phyloP scores from a whole-genome alignment of 1,284 basidiomycete genomes.

The Limonomyces culmigenus region DNA sequence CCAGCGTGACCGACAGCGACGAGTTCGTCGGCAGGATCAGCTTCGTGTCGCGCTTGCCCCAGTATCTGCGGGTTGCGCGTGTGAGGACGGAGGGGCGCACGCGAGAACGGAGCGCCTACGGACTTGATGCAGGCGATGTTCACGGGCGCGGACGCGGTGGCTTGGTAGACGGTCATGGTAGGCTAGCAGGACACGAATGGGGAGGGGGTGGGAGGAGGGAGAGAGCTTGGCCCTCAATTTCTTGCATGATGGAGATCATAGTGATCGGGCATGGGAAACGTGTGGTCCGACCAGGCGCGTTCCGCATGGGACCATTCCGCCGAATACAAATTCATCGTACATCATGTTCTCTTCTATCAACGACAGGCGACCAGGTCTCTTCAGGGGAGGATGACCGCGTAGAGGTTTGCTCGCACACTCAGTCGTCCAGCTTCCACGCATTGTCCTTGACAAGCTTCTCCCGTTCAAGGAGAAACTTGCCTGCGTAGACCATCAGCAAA shows the following conservation, averaged over 20 bases:
- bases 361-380: too few species aligned
- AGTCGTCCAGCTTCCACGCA: slow-evolving; percentile 42
- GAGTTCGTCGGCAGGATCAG: slow-evolving; percentile 97
- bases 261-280: too few species aligned
- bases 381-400: too few species aligned
- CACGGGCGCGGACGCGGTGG: slow-evolving; percentile 84
- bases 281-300: too few species aligned
- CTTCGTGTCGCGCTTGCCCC: slow-evolving; percentile 94
- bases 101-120: slow-evolving; percentile 16
- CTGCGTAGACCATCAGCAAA: slow-evolving; percentile 18
- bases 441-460: slow-evolving; percentile 72
- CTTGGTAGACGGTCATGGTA: slow-evolving; percentile 59
- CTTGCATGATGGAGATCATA: too few species aligned
- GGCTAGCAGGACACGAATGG: too few species aligned
- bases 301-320: too few species aligned
- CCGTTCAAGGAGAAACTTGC: slow-evolving; percentile 72
- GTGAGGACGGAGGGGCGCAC: slow-evolving; percentile 3
- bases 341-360: too few species aligned
- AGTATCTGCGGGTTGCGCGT: slow-evolving; percentile 47
- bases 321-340: too few species aligned
- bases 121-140: slow-evolving; percentile 97
- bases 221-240: slow-evolving; percentile 8
- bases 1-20: slow-evolving; percentile 91
- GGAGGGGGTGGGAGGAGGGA: slow-evolving; percentile 7
- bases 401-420: too few species aligned